Evolutionary conservation across 208 protist genomes (phyloP).

Genomic region (Naegleria lovaniensis): DNA sequence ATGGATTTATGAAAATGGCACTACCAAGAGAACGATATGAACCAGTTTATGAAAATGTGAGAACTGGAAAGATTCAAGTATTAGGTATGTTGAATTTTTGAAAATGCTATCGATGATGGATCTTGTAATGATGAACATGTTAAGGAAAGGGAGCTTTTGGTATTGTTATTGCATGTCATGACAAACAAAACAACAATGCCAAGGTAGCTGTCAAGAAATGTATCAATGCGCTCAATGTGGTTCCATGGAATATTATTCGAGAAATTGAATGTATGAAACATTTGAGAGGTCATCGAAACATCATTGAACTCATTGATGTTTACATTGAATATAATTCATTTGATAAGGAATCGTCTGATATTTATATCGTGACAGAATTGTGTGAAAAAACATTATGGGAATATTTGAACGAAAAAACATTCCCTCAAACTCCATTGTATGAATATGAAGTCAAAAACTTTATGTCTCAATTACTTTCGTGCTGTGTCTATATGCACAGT

Average conservation of each 20-base stretch:
- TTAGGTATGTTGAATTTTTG: not conserved
- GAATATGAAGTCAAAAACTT: not conserved
- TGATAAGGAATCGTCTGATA: not conserved
- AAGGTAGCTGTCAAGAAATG: conserved; percentile 15
- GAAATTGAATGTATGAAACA: conserved; percentile 2
- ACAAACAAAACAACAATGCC: not conserved
- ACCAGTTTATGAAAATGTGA: not conserved
- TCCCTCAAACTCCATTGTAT: not conserved
- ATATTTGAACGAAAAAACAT: not conserved
- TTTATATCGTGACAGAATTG: not conserved
- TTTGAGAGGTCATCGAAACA: not conserved
- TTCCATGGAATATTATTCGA: not conserved
- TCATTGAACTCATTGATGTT: not conserved
- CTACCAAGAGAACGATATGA: not conserved
- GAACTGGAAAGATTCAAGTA: not conserved
- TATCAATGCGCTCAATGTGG: not conserved
- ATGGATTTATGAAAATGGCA: not conserved
- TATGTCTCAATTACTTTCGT: not conserved
- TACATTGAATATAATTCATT: conserved; percentile 7
- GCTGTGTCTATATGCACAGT: not conserved
- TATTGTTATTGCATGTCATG: conserved; percentile 47
- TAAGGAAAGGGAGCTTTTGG: conserved; percentile 73
- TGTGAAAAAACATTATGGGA: not conserved
- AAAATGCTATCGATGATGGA: no score
- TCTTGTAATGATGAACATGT: no score